Conservation (phyloP, 805 yeast species). For the Kuraishia capsulata region DNA sequence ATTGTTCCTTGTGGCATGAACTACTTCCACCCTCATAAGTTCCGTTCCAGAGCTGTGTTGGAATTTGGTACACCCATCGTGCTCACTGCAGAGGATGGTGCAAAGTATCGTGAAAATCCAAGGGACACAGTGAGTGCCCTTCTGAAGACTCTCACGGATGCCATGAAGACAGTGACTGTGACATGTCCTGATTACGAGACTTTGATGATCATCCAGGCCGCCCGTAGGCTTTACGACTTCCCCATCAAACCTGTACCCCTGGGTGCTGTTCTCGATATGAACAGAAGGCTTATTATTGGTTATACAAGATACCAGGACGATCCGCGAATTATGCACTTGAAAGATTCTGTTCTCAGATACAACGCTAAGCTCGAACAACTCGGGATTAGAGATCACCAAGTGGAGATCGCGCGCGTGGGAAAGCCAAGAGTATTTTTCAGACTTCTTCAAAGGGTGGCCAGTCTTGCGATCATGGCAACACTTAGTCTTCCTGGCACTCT, state of each 20-base stretch:
- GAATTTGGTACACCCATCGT: conserved; percentile 87
- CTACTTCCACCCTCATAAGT: conserved; percentile 91
- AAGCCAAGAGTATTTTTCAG: conserved; percentile 40
- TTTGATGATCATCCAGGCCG: conserved; percentile 84
- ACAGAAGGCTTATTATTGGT: conserved; percentile 76
- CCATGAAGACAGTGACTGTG: conserved; percentile 75
- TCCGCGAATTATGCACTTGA: conserved; percentile 56
- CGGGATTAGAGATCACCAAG: conserved; percentile 67
- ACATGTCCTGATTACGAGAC: conserved; percentile 85
- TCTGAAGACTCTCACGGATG: conserved; percentile 55
- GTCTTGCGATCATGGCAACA: conserved; percentile 43
- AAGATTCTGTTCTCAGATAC: conserved; percentile 56
- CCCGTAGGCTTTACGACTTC: conserved; percentile 76
- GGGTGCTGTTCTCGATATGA: conserved; percentile 82
- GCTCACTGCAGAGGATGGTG: conserved; percentile 49
- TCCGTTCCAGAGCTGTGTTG: conserved; percentile 89
- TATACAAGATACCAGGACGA: conserved; percentile 68
- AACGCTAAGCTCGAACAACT: conserved; percentile 55
- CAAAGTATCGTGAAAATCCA: conserved; percentile 53
- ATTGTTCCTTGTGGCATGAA: conserved; percentile 97
- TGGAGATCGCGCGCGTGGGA: conserved; percentile 43
- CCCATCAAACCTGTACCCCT: conserved; percentile 66
- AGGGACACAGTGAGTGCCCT: conserved; percentile 64
- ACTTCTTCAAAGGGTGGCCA: conserved; percentile 45
- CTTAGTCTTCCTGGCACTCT: conserved; percentile 82